Base-by-base conservation (phyloP, 1,284 basidiomycete genomes). In the Irpex sp. region DNA sequence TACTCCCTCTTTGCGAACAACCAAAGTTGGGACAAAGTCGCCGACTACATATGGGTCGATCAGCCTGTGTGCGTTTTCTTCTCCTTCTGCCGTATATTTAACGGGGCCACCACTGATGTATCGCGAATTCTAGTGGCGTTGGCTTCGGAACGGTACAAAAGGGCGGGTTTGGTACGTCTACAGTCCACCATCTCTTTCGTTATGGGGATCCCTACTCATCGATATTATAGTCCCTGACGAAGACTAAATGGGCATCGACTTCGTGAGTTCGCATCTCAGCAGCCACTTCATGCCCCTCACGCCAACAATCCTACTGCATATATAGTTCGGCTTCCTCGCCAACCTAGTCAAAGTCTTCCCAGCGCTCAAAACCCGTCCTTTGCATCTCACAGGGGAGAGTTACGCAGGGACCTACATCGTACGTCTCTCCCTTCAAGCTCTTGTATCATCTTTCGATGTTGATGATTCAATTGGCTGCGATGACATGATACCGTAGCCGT, bases 21-120 rank as follows among this genome's bases (percentile, higher is more conserved):
- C 7, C 79, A 82, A 69, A 80, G 82, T 66, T 89, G 88, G 84
- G 74, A 82, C 65, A 80, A 76, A 50, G 69, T 87, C 26, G 81
- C 84, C 1, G 89, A 90, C 72, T 83, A 81, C 61, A 78, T 90
- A 58, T 90, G 85, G 85, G 75, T 90, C 50, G 89, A 89, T 68
- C 86, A 89, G 64, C 89, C 88, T 61, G 88, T 88, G 70, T 59
- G 49, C 33, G 68, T 56, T 26, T 26, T 26, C 2, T 26, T 26
- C 26, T 26, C 26, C 26, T 26, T 3, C 26, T 26, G 26, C 26
- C 26, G 4, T 26, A 26, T 26, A 26, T 3, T 26, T 3, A 26
- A 4, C 26, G 26, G 2, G 26, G 4, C 26, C 4, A 26, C 4
- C 26, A 26, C 26, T 26, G 3, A 26, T 3, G 3, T 26, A 26